Evolutionary conservation across 2,329 filamentous ascomycete genomes (phyloP), one percentile per base, ranked within the genome.

Genomic region (Verticillium zaregamsianum): DNA sequence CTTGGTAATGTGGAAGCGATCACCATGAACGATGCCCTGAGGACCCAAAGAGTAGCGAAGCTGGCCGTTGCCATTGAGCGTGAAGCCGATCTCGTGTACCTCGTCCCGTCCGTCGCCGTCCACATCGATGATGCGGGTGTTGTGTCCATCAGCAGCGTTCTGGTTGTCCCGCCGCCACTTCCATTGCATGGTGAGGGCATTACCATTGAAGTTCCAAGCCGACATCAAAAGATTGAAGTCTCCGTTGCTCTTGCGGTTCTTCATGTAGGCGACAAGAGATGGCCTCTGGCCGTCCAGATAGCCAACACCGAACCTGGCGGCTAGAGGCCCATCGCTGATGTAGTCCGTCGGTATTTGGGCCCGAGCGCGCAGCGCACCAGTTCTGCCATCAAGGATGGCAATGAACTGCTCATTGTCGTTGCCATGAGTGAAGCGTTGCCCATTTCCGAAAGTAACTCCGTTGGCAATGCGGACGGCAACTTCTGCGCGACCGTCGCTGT

Each of bases 401-500:
- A 69, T 64, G 17, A 65, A 69, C 39, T 69, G 68, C 3, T 66
- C 58, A 5, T 66, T 56, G 37, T 63, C 25, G n/a, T 64, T 40
- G 2, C 57, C 61, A 2, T 60, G 28, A 1, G 52, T 55, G 11
- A 69, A 69, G 4, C 17, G 61, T 9, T 62, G 54, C 2, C 67
- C 66, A 25, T 69, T 61, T 6, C 66, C 66, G 25, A 68, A 68
- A 8, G 25, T 59, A 2, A 68, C 65, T 6, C 67, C 65, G 40
- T 69, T 69, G 11, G 66, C 64, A n/a, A 68, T 67, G 15, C 67
- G 64, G 7, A 69, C 54, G 1, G 67, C 67, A 9, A 69, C 67
- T 25, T 69, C 67, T 17, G 68, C 66, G 1, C 54, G 55, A 3
- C 67, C 66, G 8, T 69, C 66, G 11, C 63, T 68, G 56, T 69